phyloP scores from a whole-genome alignment of 139 green algal species.

The Chlamydomonas sp. region DNA sequence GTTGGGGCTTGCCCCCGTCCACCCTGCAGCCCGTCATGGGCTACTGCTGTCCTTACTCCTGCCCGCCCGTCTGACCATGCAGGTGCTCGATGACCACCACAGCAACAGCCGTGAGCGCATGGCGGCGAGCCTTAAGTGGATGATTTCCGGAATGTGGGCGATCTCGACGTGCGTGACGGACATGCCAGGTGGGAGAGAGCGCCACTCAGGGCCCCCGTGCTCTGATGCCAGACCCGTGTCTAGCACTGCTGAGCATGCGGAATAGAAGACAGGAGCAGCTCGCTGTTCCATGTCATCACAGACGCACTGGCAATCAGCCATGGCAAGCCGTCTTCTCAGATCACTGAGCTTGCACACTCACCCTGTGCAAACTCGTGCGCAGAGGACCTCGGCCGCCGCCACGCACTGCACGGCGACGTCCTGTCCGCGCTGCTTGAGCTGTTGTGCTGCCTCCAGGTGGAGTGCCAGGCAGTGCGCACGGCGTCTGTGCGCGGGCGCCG shows the following conservation, averaged over 20 bases:
- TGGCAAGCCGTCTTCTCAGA: too few species aligned
- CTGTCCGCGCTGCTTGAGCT: not conserved
- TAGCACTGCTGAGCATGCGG: too few species aligned
- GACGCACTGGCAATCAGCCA: too few species aligned
- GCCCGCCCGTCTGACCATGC: not conserved
- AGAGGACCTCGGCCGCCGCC: not conserved
- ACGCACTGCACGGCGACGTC: not conserved
- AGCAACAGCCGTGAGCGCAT: not conserved
- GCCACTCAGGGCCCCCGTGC: too few species aligned
- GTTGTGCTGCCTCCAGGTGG: not conserved
- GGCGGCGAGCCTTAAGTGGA: not conserved
- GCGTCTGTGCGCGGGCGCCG: too few species aligned
- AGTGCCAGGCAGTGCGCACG: not conserved
- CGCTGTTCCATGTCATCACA: too few species aligned
- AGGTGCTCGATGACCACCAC: not conserved
- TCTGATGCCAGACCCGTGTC: too few species aligned
- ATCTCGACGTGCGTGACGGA: not conserved
- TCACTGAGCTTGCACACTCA: not conserved
- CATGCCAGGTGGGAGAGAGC: not conserved
- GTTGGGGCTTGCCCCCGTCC: too few species aligned
- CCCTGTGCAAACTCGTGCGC: not conserved
- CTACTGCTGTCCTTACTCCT: too few species aligned
- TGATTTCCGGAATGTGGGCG: not conserved
- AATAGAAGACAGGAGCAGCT: too few species aligned
- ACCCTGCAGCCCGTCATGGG: too few species aligned